A percentile compares a stretch with the other conserved stretches of the same genome.
Conservation (phyloP, 495 filamentous ascomycete genomes). For the Evansstolkia leycettana region DNA sequence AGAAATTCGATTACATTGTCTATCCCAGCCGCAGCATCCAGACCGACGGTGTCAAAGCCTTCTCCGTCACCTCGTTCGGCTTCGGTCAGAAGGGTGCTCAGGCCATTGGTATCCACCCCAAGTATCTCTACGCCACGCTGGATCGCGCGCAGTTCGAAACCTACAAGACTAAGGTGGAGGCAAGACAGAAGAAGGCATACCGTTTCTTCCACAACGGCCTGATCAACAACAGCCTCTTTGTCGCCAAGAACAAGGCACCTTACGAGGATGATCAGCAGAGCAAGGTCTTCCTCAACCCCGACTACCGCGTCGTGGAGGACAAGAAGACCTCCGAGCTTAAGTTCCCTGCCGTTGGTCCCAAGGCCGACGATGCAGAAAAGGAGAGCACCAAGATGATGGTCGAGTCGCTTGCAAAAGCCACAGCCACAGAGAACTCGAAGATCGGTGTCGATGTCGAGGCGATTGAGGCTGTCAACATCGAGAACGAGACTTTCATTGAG, state of each 20-base stretch:
- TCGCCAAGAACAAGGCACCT: slow-evolving; percentile 81
- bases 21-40: slow-evolving; percentile 93
- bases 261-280: slow-evolving; percentile 80
- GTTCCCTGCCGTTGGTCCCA: slow-evolving; percentile 54
- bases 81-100: slow-evolving; percentile 99
- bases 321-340: slow-evolving; percentile 68
- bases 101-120: slow-evolving; percentile 91
- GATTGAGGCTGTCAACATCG: slow-evolving; percentile 71
- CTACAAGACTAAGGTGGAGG: slow-evolving; percentile 79
- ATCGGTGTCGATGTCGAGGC: slow-evolving; percentile 89
- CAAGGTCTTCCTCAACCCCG: slow-evolving; percentile 88
- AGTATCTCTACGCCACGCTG: slow-evolving; percentile 90
- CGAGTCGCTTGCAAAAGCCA: slow-evolving; percentile 62
- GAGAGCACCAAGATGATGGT: slow-evolving; percentile 64
- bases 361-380: slow-evolving; percentile 38
- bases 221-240: slow-evolving; percentile 95
- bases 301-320: slow-evolving; percentile 71
- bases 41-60: slow-evolving; percentile 95
- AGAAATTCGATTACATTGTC: slow-evolving; percentile 94
- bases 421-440: slow-evolving; percentile 61
- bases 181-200: slow-evolving; percentile 96
- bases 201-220: slow-evolving; percentile 94
- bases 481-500: slow-evolving; percentile 87
- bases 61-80: slow-evolving; percentile 97
- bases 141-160: slow-evolving; percentile 69